phyloP scores from a whole-genome alignment of 352 stramenopile genomes.

The Phytopythium cucurbitacearum region DNA sequence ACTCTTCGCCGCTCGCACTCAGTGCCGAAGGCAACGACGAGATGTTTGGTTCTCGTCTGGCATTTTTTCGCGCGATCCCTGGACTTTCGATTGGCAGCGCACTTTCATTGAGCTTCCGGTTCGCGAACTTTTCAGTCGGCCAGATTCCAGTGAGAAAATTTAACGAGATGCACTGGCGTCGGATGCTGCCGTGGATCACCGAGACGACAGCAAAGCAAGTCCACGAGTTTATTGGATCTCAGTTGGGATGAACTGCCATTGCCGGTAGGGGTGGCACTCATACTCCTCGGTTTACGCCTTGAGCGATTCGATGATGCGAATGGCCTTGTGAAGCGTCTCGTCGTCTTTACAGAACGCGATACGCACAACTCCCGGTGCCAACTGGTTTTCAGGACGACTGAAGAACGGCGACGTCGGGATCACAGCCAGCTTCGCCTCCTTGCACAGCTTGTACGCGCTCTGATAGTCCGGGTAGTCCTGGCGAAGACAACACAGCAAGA shows the following conservation, averaged over 20 bases:
- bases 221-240: conserved; percentile 34
- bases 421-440: conserved; percentile 87
- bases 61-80: conserved; percentile 54
- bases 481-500: neutral
- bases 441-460: conserved; percentile 88
- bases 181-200: conserved; percentile 80
- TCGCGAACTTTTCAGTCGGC: conserved; percentile 52
- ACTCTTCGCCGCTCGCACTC: conserved; percentile 7
- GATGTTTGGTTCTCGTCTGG: conserved; percentile 44
- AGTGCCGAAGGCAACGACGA: conserved; percentile 24
- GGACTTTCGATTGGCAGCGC: conserved; percentile 50
- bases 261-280: conserved; percentile 8
- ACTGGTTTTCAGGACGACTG: conserved; percentile 67
- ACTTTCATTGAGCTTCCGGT: conserved; percentile 76
- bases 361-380: conserved; percentile 76
- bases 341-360: conserved; percentile 98
- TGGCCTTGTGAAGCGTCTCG: conserved; percentile 87
- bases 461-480: conserved; percentile 86
- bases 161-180: conserved; percentile 82
- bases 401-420: conserved; percentile 96
- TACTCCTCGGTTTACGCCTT: conserved; percentile 16
- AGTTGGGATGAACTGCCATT: conserved; percentile 4
- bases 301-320: conserved; percentile 67
- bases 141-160: conserved; percentile 78
- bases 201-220: conserved; percentile 49